Percentiles rank a stretch among this genome's conserved stretches.
Conservation (phyloP, 345 rosid genomes). For the Gossypium anomalum region DNA sequence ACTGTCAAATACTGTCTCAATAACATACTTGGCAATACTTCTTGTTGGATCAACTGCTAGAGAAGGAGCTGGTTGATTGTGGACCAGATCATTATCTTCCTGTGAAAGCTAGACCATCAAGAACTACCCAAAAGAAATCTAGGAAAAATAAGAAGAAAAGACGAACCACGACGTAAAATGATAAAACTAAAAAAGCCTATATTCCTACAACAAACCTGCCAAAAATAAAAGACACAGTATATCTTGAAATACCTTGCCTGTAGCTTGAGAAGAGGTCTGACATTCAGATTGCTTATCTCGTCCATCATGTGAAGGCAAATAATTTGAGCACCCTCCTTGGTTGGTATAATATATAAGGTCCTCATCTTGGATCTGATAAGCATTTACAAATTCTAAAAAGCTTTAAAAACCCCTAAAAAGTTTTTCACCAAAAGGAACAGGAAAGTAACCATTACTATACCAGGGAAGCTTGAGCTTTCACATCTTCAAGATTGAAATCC, state of each 20-base stretch:
- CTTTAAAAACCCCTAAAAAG: not conserved
- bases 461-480: slow-evolving; percentile 98
- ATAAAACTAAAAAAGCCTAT: slow-evolving; percentile 10
- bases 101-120: slow-evolving; percentile 33
- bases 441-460: slow-evolving; percentile 35
- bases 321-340: slow-evolving; percentile 50
- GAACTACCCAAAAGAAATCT: slow-evolving; percentile 17
- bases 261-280: slow-evolving; percentile 33
- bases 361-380: slow-evolving; percentile 81
- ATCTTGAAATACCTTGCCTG: slow-evolving; percentile 35
- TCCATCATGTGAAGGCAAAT: slow-evolving; percentile 44
- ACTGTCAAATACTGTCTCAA: slow-evolving; percentile 9
- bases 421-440: not conserved
- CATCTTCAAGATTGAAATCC: slow-evolving; percentile 95
- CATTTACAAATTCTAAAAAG: not conserved
- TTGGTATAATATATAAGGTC: slow-evolving; percentile 47
- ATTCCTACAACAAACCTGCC: slow-evolving; percentile 6
- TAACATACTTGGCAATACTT: slow-evolving; percentile 43
- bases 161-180: slow-evolving; percentile 10
- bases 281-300: slow-evolving; percentile 44
- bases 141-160: not conserved
- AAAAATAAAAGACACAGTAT: not conserved
- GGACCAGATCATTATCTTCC: slow-evolving; percentile 44
- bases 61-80: slow-evolving; percentile 30
- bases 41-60: slow-evolving; percentile 33